A percentile compares a stretch with the other conserved stretches of the same genome.
These are phyloP conservation scores for Colletotrichum sp. DNA, from an alignment of 2,329 filamentous ascomycete genomes.

Conservation along the genomic window DNA sequence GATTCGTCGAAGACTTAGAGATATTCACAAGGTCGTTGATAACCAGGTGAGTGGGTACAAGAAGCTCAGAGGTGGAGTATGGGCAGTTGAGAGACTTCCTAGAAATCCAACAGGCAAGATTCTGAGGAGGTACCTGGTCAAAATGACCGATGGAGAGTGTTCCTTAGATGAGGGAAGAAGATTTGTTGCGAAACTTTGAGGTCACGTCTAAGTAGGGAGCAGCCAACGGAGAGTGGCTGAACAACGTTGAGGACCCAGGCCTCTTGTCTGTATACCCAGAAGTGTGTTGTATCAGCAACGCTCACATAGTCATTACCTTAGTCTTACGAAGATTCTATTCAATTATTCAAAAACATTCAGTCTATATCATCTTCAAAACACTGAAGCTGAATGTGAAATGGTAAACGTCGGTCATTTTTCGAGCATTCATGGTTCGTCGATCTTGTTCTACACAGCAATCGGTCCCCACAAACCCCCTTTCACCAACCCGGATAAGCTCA, in stretches of 20 bases:
- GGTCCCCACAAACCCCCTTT: background rate
- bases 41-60: conserved; percentile 44
- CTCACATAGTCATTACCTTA: background rate
- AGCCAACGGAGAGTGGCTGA: background rate
- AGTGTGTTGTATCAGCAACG: background rate
- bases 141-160: conserved; percentile 33
- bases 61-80: conserved; percentile 41
- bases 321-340: background rate
- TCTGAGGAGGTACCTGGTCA: conserved; percentile 32
- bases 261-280: background rate
- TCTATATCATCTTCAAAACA: background rate
- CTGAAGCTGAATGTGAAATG: background rate
- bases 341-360: background rate
- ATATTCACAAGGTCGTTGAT: conserved; percentile 25
- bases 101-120: conserved; percentile 43
- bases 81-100: conserved; percentile 34
- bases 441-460: too few species aligned
- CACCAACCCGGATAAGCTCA: background rate
- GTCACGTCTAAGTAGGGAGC: background rate
- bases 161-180: conserved; percentile 24
- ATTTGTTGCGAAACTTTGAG: conserved; percentile 6
- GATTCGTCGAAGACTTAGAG: conserved; percentile 17
- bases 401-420: background rate
- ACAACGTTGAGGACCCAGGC: background rate
- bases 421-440: background rate